Evolutionary conservation across 495 filamentous ascomycete genomes (phyloP).

Genomic region (Pseudomonodictys pantanalensis): DNA sequence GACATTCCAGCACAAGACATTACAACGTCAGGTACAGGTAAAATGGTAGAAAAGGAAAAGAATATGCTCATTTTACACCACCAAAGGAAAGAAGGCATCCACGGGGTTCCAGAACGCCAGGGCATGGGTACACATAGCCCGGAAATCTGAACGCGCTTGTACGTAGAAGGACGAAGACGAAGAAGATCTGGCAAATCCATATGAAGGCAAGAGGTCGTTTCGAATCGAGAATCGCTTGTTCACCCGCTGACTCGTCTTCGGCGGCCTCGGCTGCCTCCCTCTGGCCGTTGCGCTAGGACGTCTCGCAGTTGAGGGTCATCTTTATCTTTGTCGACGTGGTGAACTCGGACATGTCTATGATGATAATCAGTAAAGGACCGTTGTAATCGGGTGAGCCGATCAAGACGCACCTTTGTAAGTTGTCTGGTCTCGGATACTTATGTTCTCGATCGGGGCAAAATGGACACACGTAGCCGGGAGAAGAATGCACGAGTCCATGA

Average conservation of each 20-base stretch:
- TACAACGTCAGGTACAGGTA: background rate
- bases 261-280: constrained; percentile 80
- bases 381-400: background rate
- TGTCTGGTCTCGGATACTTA: constrained; percentile 94
- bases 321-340: constrained; percentile 82
- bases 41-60: background rate
- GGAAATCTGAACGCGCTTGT: background rate
- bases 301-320: constrained; percentile 77
- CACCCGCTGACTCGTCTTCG: constrained; percentile 58
- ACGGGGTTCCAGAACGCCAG: background rate
- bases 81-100: background rate
- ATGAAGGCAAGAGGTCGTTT: background rate
- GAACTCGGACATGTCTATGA: constrained; percentile 77
- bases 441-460: constrained; percentile 96
- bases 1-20: background rate
- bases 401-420: constrained; percentile 90
- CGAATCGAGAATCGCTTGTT: background rate
- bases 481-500: constrained; percentile 91
- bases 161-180: background rate
- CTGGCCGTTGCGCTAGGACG: constrained; percentile 76
- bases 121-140: background rate
- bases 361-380: background rate
- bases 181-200: background rate
- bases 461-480: constrained; percentile 94
- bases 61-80: background rate